Evolutionary conservation across 768 basidiomycete genomes (phyloP).

Genomic region (Tylopilus balloui): DNA sequence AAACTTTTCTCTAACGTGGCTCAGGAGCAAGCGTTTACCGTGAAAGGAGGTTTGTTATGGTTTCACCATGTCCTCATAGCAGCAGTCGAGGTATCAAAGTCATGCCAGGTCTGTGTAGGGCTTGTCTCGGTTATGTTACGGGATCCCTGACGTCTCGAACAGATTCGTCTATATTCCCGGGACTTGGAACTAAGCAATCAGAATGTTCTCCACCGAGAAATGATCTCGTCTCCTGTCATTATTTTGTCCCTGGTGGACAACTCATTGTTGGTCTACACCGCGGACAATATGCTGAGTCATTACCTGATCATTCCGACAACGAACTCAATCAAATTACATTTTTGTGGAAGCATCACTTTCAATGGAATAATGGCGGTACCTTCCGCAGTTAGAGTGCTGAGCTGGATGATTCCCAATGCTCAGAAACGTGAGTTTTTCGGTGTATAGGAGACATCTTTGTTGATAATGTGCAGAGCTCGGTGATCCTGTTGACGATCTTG

Average conservation of each 20-base stretch:
- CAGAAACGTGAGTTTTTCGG: conserved; percentile 73
- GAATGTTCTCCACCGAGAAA: conserved; percentile 79
- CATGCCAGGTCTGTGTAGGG: conserved; percentile 57
- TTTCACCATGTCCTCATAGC: conserved; percentile 94
- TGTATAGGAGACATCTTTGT: conserved; percentile 3
- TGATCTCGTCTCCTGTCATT: conserved; percentile 70
- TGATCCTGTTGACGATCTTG: conserved; percentile 87
- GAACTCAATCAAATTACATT: conserved; percentile 77
- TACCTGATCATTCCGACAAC: conserved; percentile 84
- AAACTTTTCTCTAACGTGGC: conserved; percentile 76
- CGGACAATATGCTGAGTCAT: conserved; percentile 90
- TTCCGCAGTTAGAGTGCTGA: conserved; percentile 79
- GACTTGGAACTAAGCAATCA: conserved; percentile 82
- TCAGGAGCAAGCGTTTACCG: conserved; percentile 83
- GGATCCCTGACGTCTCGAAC: conserved; percentile 2
- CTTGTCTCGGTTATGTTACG: not conserved
- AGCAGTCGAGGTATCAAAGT: conserved; percentile 77
- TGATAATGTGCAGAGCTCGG: conserved; percentile 66
- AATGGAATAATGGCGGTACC: conserved; percentile 84
- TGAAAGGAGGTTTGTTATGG: conserved; percentile 92
- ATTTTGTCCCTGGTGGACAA: conserved; percentile 92
- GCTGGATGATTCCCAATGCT: conserved; percentile 93
- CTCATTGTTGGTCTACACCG: conserved; percentile 89
- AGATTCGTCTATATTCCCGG: conserved; percentile 93
- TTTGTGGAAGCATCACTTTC: conserved; percentile 95